Percentiles rank a stretch among this genome's conserved stretches.
These are phyloP conservation scores for Zasmidium angulare DNA, from an alignment of 2,329 filamentous ascomycete genomes.

Conservation along the genomic window DNA sequence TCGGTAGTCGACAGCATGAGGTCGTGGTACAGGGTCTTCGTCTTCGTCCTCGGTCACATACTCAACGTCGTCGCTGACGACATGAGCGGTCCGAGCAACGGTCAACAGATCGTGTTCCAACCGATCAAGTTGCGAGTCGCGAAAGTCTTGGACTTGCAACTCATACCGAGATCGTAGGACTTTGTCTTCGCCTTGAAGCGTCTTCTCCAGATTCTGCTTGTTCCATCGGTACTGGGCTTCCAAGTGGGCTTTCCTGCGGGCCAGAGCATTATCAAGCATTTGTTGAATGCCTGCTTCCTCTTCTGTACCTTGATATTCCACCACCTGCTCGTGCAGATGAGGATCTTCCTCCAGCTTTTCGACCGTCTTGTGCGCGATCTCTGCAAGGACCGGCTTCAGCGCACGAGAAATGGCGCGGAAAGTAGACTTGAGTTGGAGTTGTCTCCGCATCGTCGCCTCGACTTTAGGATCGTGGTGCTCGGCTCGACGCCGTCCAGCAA, in stretches of 20 bases:
- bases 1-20: conserved; percentile 35
- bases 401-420: conserved; percentile 64
- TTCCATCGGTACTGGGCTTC: conserved; percentile 39
- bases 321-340: conserved; percentile 53
- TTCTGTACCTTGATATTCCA: conserved; percentile 49
- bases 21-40: conserved; percentile 37
- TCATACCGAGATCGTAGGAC: conserved; percentile 36
- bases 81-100: conserved; percentile 25
- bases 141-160: conserved; percentile 33
- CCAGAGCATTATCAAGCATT: conserved; percentile 49
- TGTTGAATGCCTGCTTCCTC: conserved; percentile 46
- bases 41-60: conserved; percentile 37
- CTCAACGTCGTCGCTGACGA: conserved; percentile 5
- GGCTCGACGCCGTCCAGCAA: conserved; percentile 45
- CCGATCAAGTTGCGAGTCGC: conserved; percentile 28
- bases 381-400: conserved; percentile 64
- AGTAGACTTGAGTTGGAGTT: conserved; percentile 64
- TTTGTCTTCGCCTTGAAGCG: conserved; percentile 37
- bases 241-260: conserved; percentile 39
- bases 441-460: conserved; percentile 54
- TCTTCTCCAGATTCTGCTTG: conserved; percentile 38
- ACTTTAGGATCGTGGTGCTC: conserved; percentile 47
- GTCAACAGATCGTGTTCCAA: conserved; percentile 33
- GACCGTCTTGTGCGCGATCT: conserved; percentile 62
- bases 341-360: conserved; percentile 58